Evolutionary conservation across 495 filamentous ascomycete genomes (phyloP).

Genomic region (Paragyromitra xinjiangensis): DNA sequence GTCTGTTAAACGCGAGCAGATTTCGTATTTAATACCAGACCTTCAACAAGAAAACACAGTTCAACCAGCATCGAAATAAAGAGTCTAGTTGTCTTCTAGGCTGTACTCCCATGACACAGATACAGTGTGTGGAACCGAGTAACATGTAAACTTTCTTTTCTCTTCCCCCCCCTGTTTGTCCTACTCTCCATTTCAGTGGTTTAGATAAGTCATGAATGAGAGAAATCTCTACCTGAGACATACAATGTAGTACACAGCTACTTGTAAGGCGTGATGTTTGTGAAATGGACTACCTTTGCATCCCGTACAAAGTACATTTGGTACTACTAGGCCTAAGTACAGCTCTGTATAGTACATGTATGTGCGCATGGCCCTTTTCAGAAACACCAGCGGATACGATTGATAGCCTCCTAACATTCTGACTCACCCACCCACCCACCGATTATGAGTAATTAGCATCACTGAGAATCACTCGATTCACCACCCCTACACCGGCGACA

Average conservation of each 20-base stretch:
- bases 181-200: neutral
- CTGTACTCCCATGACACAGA: neutral
- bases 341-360: neutral
- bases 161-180: neutral
- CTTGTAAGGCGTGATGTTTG: neutral
- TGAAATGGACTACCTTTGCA: neutral
- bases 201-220: neutral
- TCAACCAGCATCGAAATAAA: neutral
- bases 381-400: neutral
- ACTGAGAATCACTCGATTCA: neutral
- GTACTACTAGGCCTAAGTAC: neutral
- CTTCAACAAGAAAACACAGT: neutral
- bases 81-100: neutral
- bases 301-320: neutral
- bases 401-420: neutral
- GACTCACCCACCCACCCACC: neutral
- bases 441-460: neutral
- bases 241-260: neutral
- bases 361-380: neutral
- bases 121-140: slow-evolving; percentile 19
- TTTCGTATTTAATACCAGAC: neutral
- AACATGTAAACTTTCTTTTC: neutral
- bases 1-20: neutral
- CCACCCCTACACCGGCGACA: neutral
- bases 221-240: slow-evolving; percentile 1